These are phyloP conservation scores for Ilyonectria sp. DNA, from an alignment of 2,329 filamentous ascomycete genomes.

Conservation along the genomic window DNA sequence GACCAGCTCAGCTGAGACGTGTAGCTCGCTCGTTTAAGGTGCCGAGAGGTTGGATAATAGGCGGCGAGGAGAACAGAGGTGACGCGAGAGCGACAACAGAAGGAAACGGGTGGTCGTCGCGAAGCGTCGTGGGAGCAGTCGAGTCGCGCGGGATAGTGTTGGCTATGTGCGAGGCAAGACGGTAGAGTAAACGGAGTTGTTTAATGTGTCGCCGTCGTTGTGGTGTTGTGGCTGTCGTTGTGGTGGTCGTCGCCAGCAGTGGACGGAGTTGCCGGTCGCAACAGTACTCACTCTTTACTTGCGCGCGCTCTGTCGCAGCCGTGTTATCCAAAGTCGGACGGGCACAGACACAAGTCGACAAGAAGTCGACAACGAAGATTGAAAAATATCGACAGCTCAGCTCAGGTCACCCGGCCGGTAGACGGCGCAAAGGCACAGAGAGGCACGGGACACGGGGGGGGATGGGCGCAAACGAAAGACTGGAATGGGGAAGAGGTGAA, in stretches of 20 bases:
- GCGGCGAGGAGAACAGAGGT: not conserved
- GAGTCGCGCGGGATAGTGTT: constrained; percentile 11
- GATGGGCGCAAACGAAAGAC: constrained; percentile 53
- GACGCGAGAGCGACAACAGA: constrained; percentile 25
- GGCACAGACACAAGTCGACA: constrained; percentile 8
- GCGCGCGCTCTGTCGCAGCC: constrained; percentile 40
- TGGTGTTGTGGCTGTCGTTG: not conserved
- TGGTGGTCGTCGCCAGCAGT: constrained; percentile 6
- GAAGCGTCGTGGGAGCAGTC: constrained; percentile 25
- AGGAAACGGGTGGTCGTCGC: constrained; percentile 25
- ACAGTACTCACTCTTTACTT: constrained; percentile 32
- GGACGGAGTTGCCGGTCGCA: constrained; percentile 32
- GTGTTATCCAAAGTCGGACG: constrained; percentile 21
- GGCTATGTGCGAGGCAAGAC: constrained; percentile 15
- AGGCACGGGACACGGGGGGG: constrained; percentile 40
- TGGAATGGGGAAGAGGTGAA: constrained; percentile 52
- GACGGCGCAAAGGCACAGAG: constrained; percentile 40
- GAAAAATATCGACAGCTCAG: constrained; percentile 30
- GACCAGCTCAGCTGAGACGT: not conserved
- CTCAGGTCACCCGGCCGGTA: constrained; percentile 39
- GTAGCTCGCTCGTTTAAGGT: not conserved
- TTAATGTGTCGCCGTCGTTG: not conserved
- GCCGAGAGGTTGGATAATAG: not conserved
- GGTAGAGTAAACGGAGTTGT: constrained; percentile 28
- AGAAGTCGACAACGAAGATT: constrained; percentile 10